These are phyloP conservation scores for Actinidia arguta DNA, from an alignment of 179 eudicot species.

Conservation along the genomic window DNA sequence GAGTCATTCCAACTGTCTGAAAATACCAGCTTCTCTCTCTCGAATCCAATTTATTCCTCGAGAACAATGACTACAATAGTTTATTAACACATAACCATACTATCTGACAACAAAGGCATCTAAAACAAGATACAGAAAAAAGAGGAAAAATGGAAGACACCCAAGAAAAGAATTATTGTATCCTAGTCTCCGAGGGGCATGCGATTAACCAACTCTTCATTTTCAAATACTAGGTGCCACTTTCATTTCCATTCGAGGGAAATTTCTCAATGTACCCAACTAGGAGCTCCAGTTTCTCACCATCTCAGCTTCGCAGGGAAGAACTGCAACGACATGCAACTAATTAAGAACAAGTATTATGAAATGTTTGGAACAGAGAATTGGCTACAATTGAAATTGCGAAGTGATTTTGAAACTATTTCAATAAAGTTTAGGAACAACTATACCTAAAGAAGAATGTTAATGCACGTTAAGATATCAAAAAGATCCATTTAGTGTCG, in stretches of 20 bases:
- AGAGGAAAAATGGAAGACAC: not conserved
- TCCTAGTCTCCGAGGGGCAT: not conserved
- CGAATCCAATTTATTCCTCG: not conserved
- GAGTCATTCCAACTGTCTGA: no score
- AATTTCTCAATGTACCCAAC: not conserved
- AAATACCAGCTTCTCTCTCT: no score
- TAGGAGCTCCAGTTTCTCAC: conserved; percentile 39
- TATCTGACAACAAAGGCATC: not conserved
- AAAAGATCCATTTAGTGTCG: no score
- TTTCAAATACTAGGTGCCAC: not conserved
- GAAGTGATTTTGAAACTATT: no score
- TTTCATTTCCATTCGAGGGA: not conserved
- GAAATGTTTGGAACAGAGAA: not conserved
- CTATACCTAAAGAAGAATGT: no score
- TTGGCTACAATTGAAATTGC: no score
- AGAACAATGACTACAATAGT: not conserved
- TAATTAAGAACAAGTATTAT: not conserved
- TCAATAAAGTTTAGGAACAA: no score
- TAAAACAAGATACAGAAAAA: not conserved
- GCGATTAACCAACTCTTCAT: not conserved
- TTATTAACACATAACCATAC: not conserved
- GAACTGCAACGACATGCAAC: conserved; percentile 46
- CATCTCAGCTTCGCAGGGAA: conserved; percentile 73
- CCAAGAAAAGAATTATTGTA: not conserved
- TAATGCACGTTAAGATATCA: no score